Base-by-base conservation (phyloP, 23 red algal species). In the Gracilaria domingensis region DNA sequence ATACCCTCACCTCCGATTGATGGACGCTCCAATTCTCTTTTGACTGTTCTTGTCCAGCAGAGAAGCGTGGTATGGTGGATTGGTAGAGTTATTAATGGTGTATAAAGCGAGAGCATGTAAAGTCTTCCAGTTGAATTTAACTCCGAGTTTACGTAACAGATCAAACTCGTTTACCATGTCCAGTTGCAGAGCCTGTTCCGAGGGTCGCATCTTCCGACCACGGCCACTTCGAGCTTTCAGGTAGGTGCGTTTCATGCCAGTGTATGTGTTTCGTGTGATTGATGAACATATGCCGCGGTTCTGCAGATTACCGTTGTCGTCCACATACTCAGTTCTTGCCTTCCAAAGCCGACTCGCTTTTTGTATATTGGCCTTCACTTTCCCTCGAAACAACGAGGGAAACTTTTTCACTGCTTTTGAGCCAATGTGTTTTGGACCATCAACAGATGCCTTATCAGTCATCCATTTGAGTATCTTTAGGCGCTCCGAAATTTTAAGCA, bases 261-360 rank as follows among this genome's bases (percentile, higher is more conserved):
- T 33, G 12, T 28, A 42, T 14, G 83, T 87, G 24, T 50, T 73
- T 7, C 83, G 60, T 16, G 83, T 87, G 13, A 87, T 29, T 12
- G 65, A 87, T 7, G 65, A 26, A 17, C 34, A 37, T 11, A 28
- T 11, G 28, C 36, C 60, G 12, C 4, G 34, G n/a, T 4, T 18
- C 13, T 2, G 23, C 30, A 59, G 2, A 18, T 0, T 35, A 5
- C 33, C 32, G 11, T 82, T 4, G 11, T 29, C 23, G 20, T 34
- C 34, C 4, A 39, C 13, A 17, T 28, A 53, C 5, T 58, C 16
- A 7, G 18, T 8, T 0, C 42, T 37, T 12, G 20, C 65, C 53
- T 38, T 30, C 51, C 80, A 83, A 16, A 83, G 80, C 16, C 80
- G 17, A 32, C 80, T 83, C 1, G 80, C 25, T 83, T 83, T 24